Base-by-base conservation (phyloP, 108 stramenopile species). In the Schizochytrium sp. region DNA sequence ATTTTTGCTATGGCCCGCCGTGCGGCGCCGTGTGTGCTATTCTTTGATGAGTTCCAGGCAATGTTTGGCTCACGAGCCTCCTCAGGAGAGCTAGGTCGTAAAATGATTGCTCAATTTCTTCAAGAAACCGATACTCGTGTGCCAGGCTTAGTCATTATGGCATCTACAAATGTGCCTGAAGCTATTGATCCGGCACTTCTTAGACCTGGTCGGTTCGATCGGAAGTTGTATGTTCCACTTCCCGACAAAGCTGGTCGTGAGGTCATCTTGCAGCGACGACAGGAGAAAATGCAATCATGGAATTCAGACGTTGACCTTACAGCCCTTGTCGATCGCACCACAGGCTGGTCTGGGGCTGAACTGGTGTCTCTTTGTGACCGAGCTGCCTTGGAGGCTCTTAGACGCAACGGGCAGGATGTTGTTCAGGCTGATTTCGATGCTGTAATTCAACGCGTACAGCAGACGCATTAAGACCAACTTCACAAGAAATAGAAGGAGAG, bases 11-110 rank as follows among this genome's bases (percentile, higher is more conserved):
- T 99, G 94, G 99, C 99, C 3, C 97, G 98, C 83, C 96, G 98
- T 41, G 98, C 98, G 4, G 97, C 97, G 76, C 98, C 99, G 4
- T 99, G 98, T 93, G 99, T 99, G 89, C 94, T 99, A 41, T 98
- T 99, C 94, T 99, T 99, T 90, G 99, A 99, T 90, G 98, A 99
- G 94, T 96, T 99, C 95, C 98, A 99, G 93, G 98, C 98, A 58
- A 98, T 99, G 89, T 98, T 98, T 41, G 94, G 96, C 88, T 95
- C 98, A 15, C 96, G 99, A 89, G 99, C 47, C 15, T 55, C 98
- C 28, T 96, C 98, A 0, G 97, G 97, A 17, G 89, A 88, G 40
- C 72, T 87, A 4, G 59, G 59, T 57, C 98, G 99, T 92, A 96
- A 98, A 91, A 98, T 98, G 57, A 98, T 99, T 93, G 98, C 99